These are phyloP conservation scores for Pecoramyces ruminantium DNA, from an alignment of 192 early-diverging fungal genomes.

Conservation along the genomic window DNA sequence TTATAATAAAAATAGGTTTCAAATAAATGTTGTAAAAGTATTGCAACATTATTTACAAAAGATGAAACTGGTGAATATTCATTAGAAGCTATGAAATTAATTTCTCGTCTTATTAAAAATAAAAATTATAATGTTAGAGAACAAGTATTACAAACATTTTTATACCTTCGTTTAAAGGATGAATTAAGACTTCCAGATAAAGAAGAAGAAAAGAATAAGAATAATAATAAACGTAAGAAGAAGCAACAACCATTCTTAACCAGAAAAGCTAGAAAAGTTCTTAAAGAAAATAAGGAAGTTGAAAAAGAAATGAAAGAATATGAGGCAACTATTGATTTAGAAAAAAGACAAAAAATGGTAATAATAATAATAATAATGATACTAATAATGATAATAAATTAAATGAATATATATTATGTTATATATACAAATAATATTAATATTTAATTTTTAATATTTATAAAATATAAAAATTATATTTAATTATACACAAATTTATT, in stretches of 20 bases:
- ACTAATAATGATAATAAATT: too few relatives aligned
- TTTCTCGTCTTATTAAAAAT: constrained; percentile 70
- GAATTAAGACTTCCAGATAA: constrained; percentile 28
- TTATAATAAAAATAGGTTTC: constrained; percentile 12
- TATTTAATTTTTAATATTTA: too few relatives aligned
- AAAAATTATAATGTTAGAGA: constrained; percentile 48
- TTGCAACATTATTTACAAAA: constrained; percentile 58
- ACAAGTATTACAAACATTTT: constrained; percentile 53
- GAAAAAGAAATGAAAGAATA: constrained; percentile 76
- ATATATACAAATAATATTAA: too few relatives aligned
- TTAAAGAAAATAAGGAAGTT: constrained; percentile 50
- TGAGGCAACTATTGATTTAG: constrained; percentile 67
- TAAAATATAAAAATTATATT: too few relatives aligned
- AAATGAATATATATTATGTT: too few relatives aligned
- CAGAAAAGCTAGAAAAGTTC: constrained; percentile 54
- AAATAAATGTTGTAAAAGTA: constrained; percentile 53
- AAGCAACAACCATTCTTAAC: constrained; percentile 1
- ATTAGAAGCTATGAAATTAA: constrained; percentile 70
- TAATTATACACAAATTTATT: too few relatives aligned
- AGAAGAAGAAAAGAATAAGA: constrained; percentile 6
- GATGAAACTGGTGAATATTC: constrained; percentile 77
- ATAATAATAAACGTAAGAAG: constrained; percentile 15
- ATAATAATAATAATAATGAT: too few relatives aligned
- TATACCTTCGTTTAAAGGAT: constrained; percentile 66
- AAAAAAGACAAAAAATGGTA: constrained; percentile 58